phyloP scores from a whole-genome alignment of 805 yeast genomes.

The Candida insectorum region DNA sequence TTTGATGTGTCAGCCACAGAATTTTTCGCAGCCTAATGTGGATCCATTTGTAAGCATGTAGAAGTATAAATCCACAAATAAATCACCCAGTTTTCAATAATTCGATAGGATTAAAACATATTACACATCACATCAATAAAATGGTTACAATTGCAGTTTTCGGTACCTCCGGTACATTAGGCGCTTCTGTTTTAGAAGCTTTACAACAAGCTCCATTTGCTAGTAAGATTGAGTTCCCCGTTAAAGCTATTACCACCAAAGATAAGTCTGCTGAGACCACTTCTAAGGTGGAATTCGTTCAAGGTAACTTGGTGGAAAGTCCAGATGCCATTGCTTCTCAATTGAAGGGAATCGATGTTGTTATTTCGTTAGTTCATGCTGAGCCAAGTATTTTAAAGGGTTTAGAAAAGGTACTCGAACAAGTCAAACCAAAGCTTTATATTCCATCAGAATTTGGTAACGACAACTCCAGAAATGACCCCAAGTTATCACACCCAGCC shows the following conservation, averaged over 20 bases:
- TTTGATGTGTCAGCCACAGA: no score
- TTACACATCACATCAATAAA: slow-evolving; percentile 3
- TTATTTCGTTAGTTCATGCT: slow-evolving; percentile 43
- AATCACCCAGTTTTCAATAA: no score
- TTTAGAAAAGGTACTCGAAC: slow-evolving; percentile 37
- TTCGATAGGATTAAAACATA: no score
- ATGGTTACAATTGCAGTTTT: slow-evolving; percentile 44
- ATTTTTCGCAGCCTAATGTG: no score
- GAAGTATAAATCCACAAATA: no score
- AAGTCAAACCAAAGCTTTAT: slow-evolving; percentile 47
- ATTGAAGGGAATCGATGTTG: slow-evolving; percentile 47
- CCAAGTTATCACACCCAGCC: slow-evolving; percentile 26
- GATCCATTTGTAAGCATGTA: no score
- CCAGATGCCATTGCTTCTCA: slow-evolving; percentile 26
- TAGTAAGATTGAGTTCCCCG: slow-evolving; percentile 42
- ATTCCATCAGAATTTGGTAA: slow-evolving; percentile 63
- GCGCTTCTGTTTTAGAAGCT: slow-evolving; percentile 45
- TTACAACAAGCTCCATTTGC: slow-evolving; percentile 41
- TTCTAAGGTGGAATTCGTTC: slow-evolving; percentile 38
- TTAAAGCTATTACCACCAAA: slow-evolving; percentile 50
- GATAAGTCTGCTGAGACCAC: slow-evolving; percentile 22
- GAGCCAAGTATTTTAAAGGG: slow-evolving; percentile 26
- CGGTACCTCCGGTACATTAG: slow-evolving; percentile 53
- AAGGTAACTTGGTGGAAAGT: slow-evolving; percentile 23
- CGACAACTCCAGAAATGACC: slow-evolving; percentile 27